Evolutionary conservation across 108 stramenopile genomes (phyloP), one percentile per base, ranked within the genome.

Genomic region (Skeletonema marinoi): DNA sequence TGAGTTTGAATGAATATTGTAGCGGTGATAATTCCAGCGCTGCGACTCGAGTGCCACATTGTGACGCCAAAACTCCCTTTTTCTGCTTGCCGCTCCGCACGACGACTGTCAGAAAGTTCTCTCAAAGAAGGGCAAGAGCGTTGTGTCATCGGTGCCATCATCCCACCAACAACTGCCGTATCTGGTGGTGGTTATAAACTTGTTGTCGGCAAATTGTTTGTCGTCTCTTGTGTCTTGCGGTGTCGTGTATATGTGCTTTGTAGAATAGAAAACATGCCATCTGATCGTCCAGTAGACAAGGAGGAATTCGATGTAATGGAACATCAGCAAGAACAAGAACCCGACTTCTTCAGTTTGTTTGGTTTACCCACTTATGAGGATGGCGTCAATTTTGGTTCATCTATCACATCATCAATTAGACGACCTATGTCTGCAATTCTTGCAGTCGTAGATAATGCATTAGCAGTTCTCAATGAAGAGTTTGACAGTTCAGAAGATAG

Each of bases 401-500:
- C 54, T 2, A 25, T 56, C 54, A 56, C 44, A 46, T 46, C 44
- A n/a, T 46, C 44, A n/a, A 46, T 46, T 1, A 46, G 44, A 46
- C 44, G 44, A 46, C 44, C 44, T 16, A 46, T 46, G 44, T 46
- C 54, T 74, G 65, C 65, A 48, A 58, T 75, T 30, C 66, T 66
- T 17, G 56, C 74, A 42, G 74, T 65, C 14, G 54, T 56, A 29
- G 66, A 75, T 54, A 75, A 54, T 19, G 74, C 74, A 33, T 42
- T 75, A 30, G 54, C 74, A 60, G 65, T 66, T 59, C 35, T 75
- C 13, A 67, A 75, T 58, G 74, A 75, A 75, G 74, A 75, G 58
- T 66, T 75, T 58, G 66, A 75, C 9, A 56, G 21, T 25, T n/a
- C 54, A 10, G 54, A 29, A 56, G 25, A 56, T 25, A 56, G 54